Evolutionary conservation across 1,284 basidiomycete genomes (phyloP), one percentile per base, ranked within the genome.

Genomic region (Schizophyllum amplum): DNA sequence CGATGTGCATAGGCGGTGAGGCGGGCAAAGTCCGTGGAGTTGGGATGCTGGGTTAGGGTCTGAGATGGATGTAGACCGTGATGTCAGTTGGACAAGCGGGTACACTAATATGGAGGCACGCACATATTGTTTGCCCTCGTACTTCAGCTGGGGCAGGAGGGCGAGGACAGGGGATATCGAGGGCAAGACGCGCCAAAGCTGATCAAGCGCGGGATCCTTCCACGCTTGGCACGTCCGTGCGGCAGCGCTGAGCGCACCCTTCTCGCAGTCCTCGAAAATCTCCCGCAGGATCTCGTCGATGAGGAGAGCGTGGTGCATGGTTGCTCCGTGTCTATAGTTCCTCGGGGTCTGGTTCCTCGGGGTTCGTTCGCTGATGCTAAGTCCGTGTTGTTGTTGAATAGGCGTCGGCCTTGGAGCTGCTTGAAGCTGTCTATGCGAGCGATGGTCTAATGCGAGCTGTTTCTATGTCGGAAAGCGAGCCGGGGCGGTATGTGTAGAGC

Each of bases 171-270:
- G 13, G 7, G 11, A 3, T 17, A 42, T 4, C 3, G 13, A 78
- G 25, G 70, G 64, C 25, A 84, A 67, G 52, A 70, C 71, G 55
- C 65, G 64, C 82, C 83, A 84, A 22, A 83, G 63, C 51, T 70
- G 65, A 62, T 84, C 79, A 42, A 83, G 62, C n/a, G 80, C 79
- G 24, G 81, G 81, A 46, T 80, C 77, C 57, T 71, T 76, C 82
- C 81, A 85, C 23, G 79, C 72, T 61, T 66, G 72, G 65, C 82
- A 85, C 48, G 66, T 71, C 57, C 71, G 70, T 4, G 76, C 73
- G 23, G 67, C 63, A 48, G 60, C 63, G 50, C 67, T 65, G 20
- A 79, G 69, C 5, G 68, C 66, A 24, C 57, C 60, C 50, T 74
- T 69, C 42, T 68, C 63, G 57, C 69, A 68, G 53, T 67, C 63